Percentiles rank a stretch among this genome's conserved stretches.
These are phyloP conservation scores for Dipteronia dyeriana DNA, from an alignment of 345 rosid species.

Conservation along the genomic window DNA sequence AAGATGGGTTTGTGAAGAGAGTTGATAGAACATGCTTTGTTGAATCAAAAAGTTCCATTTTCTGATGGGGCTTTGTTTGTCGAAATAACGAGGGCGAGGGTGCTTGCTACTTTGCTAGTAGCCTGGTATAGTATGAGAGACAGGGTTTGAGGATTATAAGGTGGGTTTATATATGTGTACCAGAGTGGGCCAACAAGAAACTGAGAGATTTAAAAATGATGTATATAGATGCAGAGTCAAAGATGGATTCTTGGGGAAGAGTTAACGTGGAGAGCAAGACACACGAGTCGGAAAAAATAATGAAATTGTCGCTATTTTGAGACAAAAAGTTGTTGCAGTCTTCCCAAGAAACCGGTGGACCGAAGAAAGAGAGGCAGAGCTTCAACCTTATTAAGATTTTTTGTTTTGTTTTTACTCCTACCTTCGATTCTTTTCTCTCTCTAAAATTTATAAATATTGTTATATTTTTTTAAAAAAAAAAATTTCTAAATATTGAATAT, in stretches of 20 bases:
- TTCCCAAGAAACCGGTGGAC: neutral
- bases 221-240: slow-evolving; percentile 4
- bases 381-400: neutral
- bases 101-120: neutral
- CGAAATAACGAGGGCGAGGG: neutral
- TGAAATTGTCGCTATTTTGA: too few relatives aligned
- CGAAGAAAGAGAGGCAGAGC: neutral
- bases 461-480: too few relatives aligned
- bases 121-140: neutral
- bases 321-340: neutral
- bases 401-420: too few relatives aligned
- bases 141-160: neutral
- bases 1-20: slow-evolving; percentile 25
- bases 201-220: neutral
- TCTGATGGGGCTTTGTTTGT: neutral
- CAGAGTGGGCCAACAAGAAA: neutral
- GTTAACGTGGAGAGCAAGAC: slow-evolving; percentile 36
- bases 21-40: slow-evolving; percentile 15
- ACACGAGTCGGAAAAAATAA: neutral
- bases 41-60: slow-evolving; percentile 37
- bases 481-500: too few relatives aligned
- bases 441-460: too few relatives aligned
- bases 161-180: neutral
- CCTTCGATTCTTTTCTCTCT: too few relatives aligned
- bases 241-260: neutral